Conservation (phyloP, 257 asterid genomes). For the Gentiana dahurica region DNA sequence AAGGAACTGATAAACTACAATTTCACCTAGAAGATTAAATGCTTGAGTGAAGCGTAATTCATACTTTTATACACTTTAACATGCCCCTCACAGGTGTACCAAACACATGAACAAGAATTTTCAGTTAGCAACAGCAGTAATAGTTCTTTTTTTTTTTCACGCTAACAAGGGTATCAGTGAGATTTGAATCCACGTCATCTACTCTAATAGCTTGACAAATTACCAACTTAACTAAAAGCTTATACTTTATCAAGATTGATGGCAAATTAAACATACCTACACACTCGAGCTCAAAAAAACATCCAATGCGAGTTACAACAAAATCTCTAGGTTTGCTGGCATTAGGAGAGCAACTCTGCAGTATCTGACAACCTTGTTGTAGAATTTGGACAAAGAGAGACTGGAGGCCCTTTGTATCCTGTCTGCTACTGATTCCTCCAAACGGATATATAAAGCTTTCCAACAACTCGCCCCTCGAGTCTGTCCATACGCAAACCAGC, state of each 20-base stretch:
- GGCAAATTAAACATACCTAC: conserved; percentile 45
- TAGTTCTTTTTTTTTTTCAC: too few species aligned
- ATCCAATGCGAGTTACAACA: conserved; percentile 84
- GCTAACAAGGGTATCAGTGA: too few species aligned
- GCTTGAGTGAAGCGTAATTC: too few species aligned
- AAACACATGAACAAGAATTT: too few species aligned
- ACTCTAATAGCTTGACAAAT: too few species aligned
- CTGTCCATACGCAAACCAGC: conserved; percentile 98
- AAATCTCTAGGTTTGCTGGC: conserved; percentile 84
- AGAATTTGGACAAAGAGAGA: conserved; percentile 88
- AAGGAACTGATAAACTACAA: too few species aligned
- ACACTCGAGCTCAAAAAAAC: conserved; percentile 98
- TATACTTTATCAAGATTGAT: not conserved
- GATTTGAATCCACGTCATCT: too few species aligned
- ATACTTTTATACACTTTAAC: too few species aligned
- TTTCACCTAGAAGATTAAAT: too few species aligned
- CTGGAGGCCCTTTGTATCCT: conserved; percentile 97
- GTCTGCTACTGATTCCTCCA: conserved; percentile 97
- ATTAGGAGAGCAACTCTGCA: conserved; percentile 83
- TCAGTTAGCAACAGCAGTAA: too few species aligned
- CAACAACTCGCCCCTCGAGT: conserved; percentile 92
- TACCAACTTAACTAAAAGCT: too few species aligned
- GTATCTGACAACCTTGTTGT: conserved; percentile 97
- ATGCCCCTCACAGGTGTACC: too few species aligned
- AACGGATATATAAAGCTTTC: conserved; percentile 89